Conservation (phyloP, 169 alveolate species). For the Babesia ovis region DNA sequence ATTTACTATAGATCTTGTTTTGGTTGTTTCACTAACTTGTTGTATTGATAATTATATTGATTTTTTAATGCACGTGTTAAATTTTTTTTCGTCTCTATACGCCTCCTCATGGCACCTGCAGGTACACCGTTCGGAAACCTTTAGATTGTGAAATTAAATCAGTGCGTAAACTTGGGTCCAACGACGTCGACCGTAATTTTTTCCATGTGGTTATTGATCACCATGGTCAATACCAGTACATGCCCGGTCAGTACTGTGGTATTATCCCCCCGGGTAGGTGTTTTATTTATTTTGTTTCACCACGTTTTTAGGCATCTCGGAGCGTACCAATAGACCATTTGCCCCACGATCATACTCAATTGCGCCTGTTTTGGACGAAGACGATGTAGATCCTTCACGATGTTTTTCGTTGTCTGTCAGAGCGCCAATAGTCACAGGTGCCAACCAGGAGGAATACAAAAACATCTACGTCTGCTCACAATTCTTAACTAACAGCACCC, state of each 20-base stretch:
- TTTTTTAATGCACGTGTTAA: no score
- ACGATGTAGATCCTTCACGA: conserved; percentile 15
- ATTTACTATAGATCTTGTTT: not conserved
- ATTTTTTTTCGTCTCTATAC: no score
- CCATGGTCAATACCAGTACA: conserved; percentile 50
- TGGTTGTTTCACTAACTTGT: not conserved
- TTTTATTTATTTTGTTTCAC: not conserved
- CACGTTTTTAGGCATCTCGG: conserved; percentile 34
- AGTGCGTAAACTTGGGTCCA: conserved; percentile 53
- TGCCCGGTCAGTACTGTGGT: conserved; percentile 76
- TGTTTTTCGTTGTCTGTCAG: conserved; percentile 41
- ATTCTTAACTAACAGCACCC: conserved; percentile 19
- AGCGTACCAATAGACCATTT: conserved; percentile 25
- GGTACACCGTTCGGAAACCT: conserved; percentile 68
- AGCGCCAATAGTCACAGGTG: conserved; percentile 13
- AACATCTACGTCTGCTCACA: conserved; percentile 45
- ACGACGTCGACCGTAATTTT: conserved; percentile 58
- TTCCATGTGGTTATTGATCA: conserved; percentile 69
- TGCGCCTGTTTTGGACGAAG: conserved; percentile 44
- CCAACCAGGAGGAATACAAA: not conserved
- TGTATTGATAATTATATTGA: no score
- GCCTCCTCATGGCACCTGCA: no score
- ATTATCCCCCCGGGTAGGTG: conserved; percentile 69
- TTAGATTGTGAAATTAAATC: conserved; percentile 63
- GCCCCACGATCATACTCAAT: conserved; percentile 61